Conservation (phyloP, 1,284 basidiomycete genomes). For the Clitocybe nebularis region DNA sequence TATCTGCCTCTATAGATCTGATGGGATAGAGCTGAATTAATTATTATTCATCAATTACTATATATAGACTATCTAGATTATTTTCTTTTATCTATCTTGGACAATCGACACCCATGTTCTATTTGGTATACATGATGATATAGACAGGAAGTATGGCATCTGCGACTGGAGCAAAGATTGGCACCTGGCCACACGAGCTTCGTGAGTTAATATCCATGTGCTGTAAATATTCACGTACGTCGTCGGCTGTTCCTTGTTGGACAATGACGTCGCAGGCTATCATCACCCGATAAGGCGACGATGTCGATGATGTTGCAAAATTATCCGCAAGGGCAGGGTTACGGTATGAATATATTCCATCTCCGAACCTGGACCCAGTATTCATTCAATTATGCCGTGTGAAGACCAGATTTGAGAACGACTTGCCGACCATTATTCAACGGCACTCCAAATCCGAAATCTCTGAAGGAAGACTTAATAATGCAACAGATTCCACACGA, state of each 20-base stretch:
- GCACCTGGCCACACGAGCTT: constrained; percentile 17
- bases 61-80: constrained; percentile 9
- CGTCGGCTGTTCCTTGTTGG: constrained; percentile 26
- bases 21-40: constrained; percentile 15
- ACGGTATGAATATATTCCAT: constrained; percentile 56
- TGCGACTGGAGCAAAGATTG: constrained; percentile 38
- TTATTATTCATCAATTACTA: constrained; percentile 9
- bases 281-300: constrained; percentile 60
- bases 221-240: constrained; percentile 19
- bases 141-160: constrained; percentile 47
- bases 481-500: constrained; percentile 62
- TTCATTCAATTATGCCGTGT: constrained; percentile 2
- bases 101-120: not conserved
- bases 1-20: constrained; percentile 11
- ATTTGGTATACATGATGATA: constrained; percentile 42
- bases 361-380: constrained; percentile 40
- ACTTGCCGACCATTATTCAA: constrained; percentile 50
- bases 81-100: too few species aligned
- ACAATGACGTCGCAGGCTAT: constrained; percentile 53
- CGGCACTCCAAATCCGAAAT: constrained; percentile 49
- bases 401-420: not conserved
- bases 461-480: constrained; percentile 49
- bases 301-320: constrained; percentile 55
- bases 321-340: constrained; percentile 52
- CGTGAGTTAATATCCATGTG: not conserved